Evolutionary conservation across 352 stramenopile genomes (phyloP).

Genomic region (Phytophthora pinifolia): DNA sequence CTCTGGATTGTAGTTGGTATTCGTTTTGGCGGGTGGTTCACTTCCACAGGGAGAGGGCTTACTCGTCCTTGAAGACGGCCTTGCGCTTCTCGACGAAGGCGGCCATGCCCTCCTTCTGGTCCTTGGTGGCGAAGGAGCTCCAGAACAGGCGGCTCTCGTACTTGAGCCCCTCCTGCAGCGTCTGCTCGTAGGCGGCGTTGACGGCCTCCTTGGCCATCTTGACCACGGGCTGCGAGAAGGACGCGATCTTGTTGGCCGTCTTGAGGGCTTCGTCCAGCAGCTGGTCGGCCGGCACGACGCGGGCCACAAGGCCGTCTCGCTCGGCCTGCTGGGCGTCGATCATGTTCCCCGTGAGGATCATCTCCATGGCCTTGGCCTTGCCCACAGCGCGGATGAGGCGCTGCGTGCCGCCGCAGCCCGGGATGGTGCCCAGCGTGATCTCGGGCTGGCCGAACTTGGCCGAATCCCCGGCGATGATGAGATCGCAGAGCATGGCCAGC

Average conservation of each 20-base stretch:
- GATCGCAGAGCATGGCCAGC: slow-evolving; percentile 99
- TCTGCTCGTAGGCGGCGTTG: slow-evolving; percentile 93
- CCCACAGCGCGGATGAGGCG: slow-evolving; percentile 96
- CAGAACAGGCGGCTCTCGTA: slow-evolving; percentile 98
- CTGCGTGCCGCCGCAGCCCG: slow-evolving; percentile 96
- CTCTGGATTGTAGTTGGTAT: not conserved
- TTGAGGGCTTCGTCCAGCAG: slow-evolving; percentile 95
- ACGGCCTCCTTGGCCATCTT: slow-evolving; percentile 98
- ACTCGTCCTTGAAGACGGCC: slow-evolving; percentile 94
- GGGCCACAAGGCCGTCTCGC: slow-evolving; percentile 92
- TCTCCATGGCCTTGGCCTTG: slow-evolving; percentile 99
- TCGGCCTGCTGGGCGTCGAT: slow-evolving; percentile 96
- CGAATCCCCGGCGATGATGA: slow-evolving; percentile 95
- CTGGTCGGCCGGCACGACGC: slow-evolving; percentile 91
- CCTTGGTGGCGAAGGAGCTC: slow-evolving; percentile 95
- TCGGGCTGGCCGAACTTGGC: slow-evolving; percentile 99
- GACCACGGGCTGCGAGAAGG: slow-evolving; percentile 94
- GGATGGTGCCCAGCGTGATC: slow-evolving; percentile 98
- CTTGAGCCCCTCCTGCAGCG: slow-evolving; percentile 93
- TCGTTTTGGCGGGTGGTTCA: not conserved
- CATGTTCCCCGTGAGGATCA: slow-evolving; percentile 98
- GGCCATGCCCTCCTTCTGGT: slow-evolving; percentile 95
- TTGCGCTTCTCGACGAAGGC: slow-evolving; percentile 98
- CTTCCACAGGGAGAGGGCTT: slow-evolving; percentile 29
- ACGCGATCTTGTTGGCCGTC: slow-evolving; percentile 95